Evolutionary conservation across 2,329 filamentous ascomycete genomes (phyloP).

Genomic region (Penicillium freii): DNA sequence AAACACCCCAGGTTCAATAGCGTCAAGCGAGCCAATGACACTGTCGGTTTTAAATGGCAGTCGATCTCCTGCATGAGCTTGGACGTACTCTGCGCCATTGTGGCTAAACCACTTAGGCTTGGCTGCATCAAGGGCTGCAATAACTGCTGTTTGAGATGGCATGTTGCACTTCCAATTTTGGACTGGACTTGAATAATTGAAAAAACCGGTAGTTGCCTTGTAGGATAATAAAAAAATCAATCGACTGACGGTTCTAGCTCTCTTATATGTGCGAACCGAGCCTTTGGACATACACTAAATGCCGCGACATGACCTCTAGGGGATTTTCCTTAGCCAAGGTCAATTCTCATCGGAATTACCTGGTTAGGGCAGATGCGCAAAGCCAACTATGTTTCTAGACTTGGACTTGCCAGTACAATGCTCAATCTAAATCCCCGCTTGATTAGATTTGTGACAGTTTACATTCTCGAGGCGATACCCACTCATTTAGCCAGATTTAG

Average conservation of each 20-base stretch:
- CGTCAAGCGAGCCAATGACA: constrained; percentile 22
- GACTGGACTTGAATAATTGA: neutral
- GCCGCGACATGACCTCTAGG: neutral
- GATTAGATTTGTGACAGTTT: neutral
- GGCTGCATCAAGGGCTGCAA: neutral
- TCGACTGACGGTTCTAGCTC: neutral
- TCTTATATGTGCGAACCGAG: neutral
- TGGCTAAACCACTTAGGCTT: neutral
- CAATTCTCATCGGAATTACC: neutral
- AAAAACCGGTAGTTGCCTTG: neutral
- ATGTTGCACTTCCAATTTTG: constrained; percentile 9
- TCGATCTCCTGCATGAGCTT: neutral
- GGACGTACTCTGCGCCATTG: neutral
- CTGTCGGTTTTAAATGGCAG: constrained; percentile 6
- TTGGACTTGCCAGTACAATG: neutral
- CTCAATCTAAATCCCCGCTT: neutral
- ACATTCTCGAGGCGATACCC: neutral
- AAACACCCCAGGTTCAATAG: constrained; percentile 15
- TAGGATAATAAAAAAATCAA: constrained; percentile 2
- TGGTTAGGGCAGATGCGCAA: neutral
- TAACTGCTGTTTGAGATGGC: constrained; percentile 3
- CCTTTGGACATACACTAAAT: neutral
- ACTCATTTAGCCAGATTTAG: neutral
- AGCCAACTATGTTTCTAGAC: neutral
- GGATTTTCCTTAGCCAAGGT: neutral